Evolutionary conservation across 179 eudicot species (phyloP), one percentile per base, ranked within the genome.

Genomic region (Spergularia azorica): DNA sequence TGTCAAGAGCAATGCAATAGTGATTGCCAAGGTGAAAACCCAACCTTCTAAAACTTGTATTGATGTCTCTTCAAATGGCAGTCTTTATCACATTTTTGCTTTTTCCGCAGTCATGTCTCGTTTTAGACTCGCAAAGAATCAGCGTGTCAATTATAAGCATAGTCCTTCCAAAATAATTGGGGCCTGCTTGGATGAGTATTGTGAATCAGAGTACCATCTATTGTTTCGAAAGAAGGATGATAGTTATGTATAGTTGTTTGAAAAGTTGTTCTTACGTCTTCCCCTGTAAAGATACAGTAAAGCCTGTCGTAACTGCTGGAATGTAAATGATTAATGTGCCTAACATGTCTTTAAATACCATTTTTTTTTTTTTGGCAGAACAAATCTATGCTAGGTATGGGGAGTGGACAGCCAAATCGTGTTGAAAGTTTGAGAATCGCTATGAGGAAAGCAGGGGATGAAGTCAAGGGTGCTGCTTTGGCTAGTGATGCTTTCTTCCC

Each of bases 401-500:
- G 99, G 61, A 93, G 99, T 63, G 99, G 99, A 39, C 99, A 95
- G 72, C 99, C 98, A 6, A 95, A 93, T 83, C 97, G 99, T 70
- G 67, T 83, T 71, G 99, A 95, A 84, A 95, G 99, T 81, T 82
- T 95, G 84, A 93, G 99, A 80, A 88, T 95, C 73, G 99, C 99
- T 67, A 75, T 84, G 80, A 90, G 82, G 83, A 95, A 95, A 88
- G 99, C 97, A 8, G 97, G 97, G 79, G 90, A 90, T 63, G 91
- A 95, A 75, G 89, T 88, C 79, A 88, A 91, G 79, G 99, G 97
- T 73, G 97, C 97, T 61, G 93, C 99, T 80, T 88, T 95, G 85
- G 99, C 97, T 10, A 95, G 99, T 69, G 99, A 95, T 83, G 99
- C 99, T 39, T 95, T 95, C 90, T 95, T 95, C 78, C 99, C 99